phyloP scores from a whole-genome alignment of 1,284 basidiomycete species.

The Ustanciosporium gigantosporum region DNA sequence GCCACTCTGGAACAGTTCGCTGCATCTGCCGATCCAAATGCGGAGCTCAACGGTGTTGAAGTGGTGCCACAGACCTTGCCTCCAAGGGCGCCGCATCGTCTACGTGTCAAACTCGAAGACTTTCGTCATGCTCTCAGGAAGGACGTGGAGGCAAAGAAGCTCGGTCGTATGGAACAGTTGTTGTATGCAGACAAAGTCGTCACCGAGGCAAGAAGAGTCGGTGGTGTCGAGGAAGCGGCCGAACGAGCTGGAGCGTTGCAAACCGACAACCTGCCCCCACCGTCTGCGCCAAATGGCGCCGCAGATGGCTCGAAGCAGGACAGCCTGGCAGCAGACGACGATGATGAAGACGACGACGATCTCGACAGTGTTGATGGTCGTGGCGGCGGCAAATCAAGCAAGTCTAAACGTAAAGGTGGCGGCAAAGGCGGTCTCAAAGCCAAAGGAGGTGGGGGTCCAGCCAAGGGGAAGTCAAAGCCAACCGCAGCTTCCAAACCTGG shows the following conservation, averaged over 20 bases:
- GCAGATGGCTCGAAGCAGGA: background rate
- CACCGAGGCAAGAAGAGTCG: constrained; percentile 51
- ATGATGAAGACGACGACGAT: constrained; percentile 14
- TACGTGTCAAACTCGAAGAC: constrained; percentile 57
- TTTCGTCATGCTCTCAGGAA: constrained; percentile 56
- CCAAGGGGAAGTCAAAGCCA: constrained; percentile 8
- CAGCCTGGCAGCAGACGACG: constrained; percentile 3
- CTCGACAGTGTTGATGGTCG: background rate
- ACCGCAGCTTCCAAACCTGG: constrained; percentile 14
- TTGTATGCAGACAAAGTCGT: constrained; percentile 59
- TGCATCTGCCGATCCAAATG: constrained; percentile 9
- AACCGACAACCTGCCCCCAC: constrained; percentile 23
- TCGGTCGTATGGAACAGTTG: constrained; percentile 56
- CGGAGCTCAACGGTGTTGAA: constrained; percentile 11
- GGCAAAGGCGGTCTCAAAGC: background rate
- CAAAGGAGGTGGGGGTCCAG: background rate
- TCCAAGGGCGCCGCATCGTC: constrained; percentile 36
- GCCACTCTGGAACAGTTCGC: constrained; percentile 16
- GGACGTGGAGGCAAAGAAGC: constrained; percentile 53
- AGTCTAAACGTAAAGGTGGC: background rate
- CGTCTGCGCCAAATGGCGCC: constrained; percentile 1
- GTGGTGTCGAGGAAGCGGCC: constrained; percentile 52
- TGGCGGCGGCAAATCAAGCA: constrained; percentile 4
- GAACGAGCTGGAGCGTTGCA: constrained; percentile 45
- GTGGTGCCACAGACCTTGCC: constrained; percentile 12